Base-by-base conservation (phyloP, 2,329 filamentous ascomycete genomes). In the Passalora sequoiae region DNA sequence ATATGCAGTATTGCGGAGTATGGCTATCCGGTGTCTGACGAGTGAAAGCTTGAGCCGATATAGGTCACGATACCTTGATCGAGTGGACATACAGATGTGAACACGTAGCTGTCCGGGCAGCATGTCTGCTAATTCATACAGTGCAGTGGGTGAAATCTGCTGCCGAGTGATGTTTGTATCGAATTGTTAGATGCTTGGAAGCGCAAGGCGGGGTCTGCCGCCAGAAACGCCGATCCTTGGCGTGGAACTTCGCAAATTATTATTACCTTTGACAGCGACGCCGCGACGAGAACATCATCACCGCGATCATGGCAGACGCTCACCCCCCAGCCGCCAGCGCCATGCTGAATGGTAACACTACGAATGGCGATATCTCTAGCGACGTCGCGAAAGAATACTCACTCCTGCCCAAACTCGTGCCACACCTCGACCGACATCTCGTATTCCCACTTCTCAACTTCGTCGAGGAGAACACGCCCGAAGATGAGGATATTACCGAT, bases 381-480 rank as follows among this genome's bases (percentile, higher is more conserved):
- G 63, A 60, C 16, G 44, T 64, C 69, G 79, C 77, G 62, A 79
- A 81, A 66, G 74, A 85, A 67, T 80, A 87, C 72, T 84, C 84
- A 66, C 80, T 97, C 53, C 79, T 96, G 60, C 86, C 88, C 60
- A 89, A 89, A 71, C 76, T 98, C 63, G 85, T 96, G 66, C 83
- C 83, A 57, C 83, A 94, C 68, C 86, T 98, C 68, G 92, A 96
- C 75, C 83, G 92, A 58, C 92, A 98, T 69, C 77, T 98, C 60
- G 86, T 97, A 64, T 98, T 94, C 73, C 92, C 92, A 56, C 80
- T 98, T 53, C 83, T 98, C 66, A 89, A 96, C 73, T 96, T 95
- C 70, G 78, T 85, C 61, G 83, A 83, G 62, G 82, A 84, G 64
- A 82, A 87, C 67, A 79, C 84, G 61, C 83, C 82, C 60, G 81